Conservation (phyloP, 2,329 filamentous ascomycete genomes). For the Microsporum ferrugineum region DNA sequence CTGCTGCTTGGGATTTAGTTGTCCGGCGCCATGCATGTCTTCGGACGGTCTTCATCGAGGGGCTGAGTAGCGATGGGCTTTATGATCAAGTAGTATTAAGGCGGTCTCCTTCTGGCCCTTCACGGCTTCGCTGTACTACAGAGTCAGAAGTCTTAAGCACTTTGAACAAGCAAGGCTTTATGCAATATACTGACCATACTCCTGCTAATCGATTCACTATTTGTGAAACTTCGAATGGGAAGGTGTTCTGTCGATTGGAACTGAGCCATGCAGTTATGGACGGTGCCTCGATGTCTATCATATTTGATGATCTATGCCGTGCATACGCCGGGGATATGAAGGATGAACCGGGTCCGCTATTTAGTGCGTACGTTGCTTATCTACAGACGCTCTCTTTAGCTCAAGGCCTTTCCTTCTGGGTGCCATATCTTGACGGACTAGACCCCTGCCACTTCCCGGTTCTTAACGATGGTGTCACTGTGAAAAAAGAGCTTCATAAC, state of each 20-base stretch:
- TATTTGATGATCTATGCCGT: slow-evolving; percentile 36
- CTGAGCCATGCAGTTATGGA: slow-evolving; percentile 44
- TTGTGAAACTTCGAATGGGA: slow-evolving; percentile 29
- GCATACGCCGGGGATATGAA: slow-evolving; percentile 37
- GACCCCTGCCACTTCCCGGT: slow-evolving; percentile 29
- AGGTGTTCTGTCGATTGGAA: slow-evolving; percentile 38
- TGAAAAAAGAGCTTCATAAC: slow-evolving; percentile 21
- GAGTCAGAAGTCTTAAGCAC: slow-evolving; percentile 22
- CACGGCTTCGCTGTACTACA: slow-evolving; percentile 22
- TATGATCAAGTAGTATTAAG: slow-evolving; percentile 29
- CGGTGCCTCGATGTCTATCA: slow-evolving; percentile 40
- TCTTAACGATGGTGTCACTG: slow-evolving; percentile 22
- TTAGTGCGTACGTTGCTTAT: slow-evolving; percentile 27
- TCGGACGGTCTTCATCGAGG: slow-evolving; percentile 29
- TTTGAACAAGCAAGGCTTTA: slow-evolving; percentile 22
- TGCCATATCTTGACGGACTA: slow-evolving; percentile 24
- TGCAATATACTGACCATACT: slow-evolving; percentile 19
- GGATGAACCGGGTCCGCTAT: slow-evolving; percentile 25
- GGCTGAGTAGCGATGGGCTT: slow-evolving; percentile 21
- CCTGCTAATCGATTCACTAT: slow-evolving; percentile 39
- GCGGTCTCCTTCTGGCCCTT: slow-evolving; percentile 19
- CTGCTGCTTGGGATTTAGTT: slow-evolving; percentile 24
- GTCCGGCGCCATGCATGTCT: slow-evolving; percentile 26
- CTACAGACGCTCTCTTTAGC: slow-evolving; percentile 19
- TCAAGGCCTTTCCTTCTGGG: slow-evolving; percentile 28